Percentiles rank a stretch among this genome's conserved stretches.
These are phyloP conservation scores for Hymenoscyphus infarciens DNA, from an alignment of 2,329 filamentous ascomycete genomes.

Conservation along the genomic window DNA sequence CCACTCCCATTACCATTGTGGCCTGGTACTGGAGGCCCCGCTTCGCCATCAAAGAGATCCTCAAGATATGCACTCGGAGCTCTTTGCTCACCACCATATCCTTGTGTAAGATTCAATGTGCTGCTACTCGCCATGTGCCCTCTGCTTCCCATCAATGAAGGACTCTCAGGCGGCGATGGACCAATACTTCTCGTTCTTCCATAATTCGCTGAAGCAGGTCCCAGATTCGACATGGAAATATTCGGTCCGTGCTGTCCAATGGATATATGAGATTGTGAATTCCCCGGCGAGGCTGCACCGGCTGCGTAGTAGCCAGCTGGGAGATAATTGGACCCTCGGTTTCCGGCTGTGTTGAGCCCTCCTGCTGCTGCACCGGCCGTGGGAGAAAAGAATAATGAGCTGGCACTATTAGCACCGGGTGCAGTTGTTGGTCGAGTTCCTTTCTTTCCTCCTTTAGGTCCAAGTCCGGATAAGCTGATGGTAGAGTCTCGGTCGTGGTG, in stretches of 20 bases:
- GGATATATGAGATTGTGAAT: slow-evolving; percentile 34
- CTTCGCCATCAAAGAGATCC: slow-evolving; percentile 69
- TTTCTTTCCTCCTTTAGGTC: slow-evolving; percentile 32
- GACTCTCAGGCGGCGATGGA: slow-evolving; percentile 58
- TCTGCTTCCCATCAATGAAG: slow-evolving; percentile 42
- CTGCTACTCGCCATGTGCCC: slow-evolving; percentile 51
- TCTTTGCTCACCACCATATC: slow-evolving; percentile 51
- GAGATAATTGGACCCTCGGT: slow-evolving; percentile 74
- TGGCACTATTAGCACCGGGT: slow-evolving; percentile 25
- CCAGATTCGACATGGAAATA: slow-evolving; percentile 58
- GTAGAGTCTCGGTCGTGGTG: slow-evolving; percentile 52
- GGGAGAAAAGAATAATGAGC: slow-evolving; percentile 82
- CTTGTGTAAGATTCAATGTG: slow-evolving; percentile 60
- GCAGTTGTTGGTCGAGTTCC: slow-evolving; percentile 37
- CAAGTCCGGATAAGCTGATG: slow-evolving; percentile 30
- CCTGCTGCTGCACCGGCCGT: slow-evolving; percentile 64
- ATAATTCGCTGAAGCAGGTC: slow-evolving; percentile 47
- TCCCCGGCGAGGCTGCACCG: slow-evolving; percentile 40
- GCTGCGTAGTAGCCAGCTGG: slow-evolving; percentile 90
- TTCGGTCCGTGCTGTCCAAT: slow-evolving; percentile 40
- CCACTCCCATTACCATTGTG: slow-evolving; percentile 12
- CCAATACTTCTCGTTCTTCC: slow-evolving; percentile 43
- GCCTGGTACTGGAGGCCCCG: slow-evolving; percentile 22
- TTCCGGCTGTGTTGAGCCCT: slow-evolving; percentile 46
- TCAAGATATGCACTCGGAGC: slow-evolving; percentile 89